Base-by-base conservation (phyloP, 164 flowering plant species). In the Chimonanthus praecox region DNA sequence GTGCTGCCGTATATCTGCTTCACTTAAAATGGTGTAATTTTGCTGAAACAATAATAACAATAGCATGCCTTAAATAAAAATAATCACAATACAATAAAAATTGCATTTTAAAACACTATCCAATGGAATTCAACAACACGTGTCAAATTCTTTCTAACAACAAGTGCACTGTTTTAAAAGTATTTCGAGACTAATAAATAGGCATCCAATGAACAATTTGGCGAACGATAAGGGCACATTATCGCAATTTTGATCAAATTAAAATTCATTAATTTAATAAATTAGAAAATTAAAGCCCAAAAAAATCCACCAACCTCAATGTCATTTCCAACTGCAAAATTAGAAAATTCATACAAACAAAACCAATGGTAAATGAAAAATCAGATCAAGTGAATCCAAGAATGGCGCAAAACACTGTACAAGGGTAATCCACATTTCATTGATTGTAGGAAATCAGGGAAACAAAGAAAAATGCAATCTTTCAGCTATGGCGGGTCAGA, bases 1-100 rank as follows among this genome's bases (percentile, higher is more conserved):
- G 18, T 73, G 83, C 18, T 58, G 81, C 1, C 64, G 67, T 51
- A 87, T 86, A 75, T 84, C 88, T 11, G 69, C 83, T 64, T 87
- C 88, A 66, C 76, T 80, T 81, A 86, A 78, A 43, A 84, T 68
- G 20, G 81, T 71, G 72, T 82, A 87, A 49, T 80, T 84, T 75
- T 83, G 81, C 87, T 83, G 10, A 47, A 68, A 47, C 10, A 16
- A 4, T 68, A 68, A 49, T 4, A 15, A 68, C 21, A 48, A 49
- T n/a, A 49, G 13, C 47, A 48, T 11, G 44, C 54, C 47, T 4
- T 7, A 66, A 43, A 15, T 44, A n/a, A n/a, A 66, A 4, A 18
- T 33, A 63, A 15, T 16, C 7, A 63, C 66, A 63, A 7, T 18
- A 16, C 16, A 2, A 13, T 13, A 13, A 63, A 18, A 7, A 63